These are phyloP conservation scores for Elaeis guineensis DNA, from an alignment of 176 grass and related monocot genomes.

Conservation along the genomic window DNA sequence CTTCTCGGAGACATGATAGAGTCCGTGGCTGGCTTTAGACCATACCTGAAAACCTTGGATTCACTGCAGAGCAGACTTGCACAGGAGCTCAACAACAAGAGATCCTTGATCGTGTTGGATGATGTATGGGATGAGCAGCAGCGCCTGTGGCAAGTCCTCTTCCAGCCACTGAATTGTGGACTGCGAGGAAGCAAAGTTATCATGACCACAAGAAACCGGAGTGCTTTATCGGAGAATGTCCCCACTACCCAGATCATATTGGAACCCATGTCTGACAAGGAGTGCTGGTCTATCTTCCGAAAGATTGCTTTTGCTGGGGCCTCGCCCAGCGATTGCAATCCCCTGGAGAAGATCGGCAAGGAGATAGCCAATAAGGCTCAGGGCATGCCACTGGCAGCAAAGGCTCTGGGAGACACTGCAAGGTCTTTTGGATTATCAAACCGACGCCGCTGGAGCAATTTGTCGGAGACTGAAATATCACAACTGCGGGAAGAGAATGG, in stretches of 20 bases:
- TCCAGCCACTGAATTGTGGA: not conserved
- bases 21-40: not conserved
- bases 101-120: conserved; percentile 26
- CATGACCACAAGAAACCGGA: not conserved
- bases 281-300: too few species aligned
- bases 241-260: too few species aligned
- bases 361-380: too few species aligned
- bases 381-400: too few species aligned
- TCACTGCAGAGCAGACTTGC: not conserved
- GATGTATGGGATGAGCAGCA: conserved; percentile 25
- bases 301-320: too few species aligned
- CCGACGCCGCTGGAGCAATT: not conserved
- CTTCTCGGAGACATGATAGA: conserved; percentile 18
- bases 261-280: too few species aligned
- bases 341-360: too few species aligned
- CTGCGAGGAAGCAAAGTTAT: not conserved
- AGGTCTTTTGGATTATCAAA: too few species aligned
- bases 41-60: conserved; percentile 7
- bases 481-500: conserved; percentile 29
- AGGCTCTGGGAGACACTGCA: too few species aligned
- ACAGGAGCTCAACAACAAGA: not conserved
- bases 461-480: not conserved
- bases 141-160: conserved; percentile 10
- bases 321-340: too few species aligned
- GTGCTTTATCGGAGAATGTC: too few species aligned